Base-by-base conservation (phyloP, 78 protist genomes). In the Diacronema lutheri region DNA sequence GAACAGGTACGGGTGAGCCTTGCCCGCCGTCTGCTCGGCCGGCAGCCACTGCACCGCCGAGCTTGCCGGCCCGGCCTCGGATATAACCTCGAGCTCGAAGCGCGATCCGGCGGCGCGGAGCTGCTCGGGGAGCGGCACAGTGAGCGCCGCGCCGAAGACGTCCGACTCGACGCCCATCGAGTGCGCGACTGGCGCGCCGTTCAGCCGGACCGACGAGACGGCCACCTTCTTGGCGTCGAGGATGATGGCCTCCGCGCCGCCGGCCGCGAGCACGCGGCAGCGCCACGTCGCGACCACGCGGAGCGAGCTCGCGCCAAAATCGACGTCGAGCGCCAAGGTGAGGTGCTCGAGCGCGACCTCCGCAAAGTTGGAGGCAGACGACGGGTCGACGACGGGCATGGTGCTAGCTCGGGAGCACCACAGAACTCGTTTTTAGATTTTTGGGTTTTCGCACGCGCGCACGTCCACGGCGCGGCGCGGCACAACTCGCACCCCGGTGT, bases 1-100 rank as follows among this genome's bases (percentile, higher is more conserved):
- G 81, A 89, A 89, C 19, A 84, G 0, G 73, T 40, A 89, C 16
- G 92, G 92, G 56, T 77, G 40, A 80, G 76, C 31, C 85, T 84
- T 77, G 25, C 92, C 91, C 35, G 87, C 86, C 20, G 89, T 86
- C 56, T 61, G 79, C 50, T 4, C 71, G 20, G 68, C 29, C 46
- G 72, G 69, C 74, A 86, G 64, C 89, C 89, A 86, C 78, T 77
- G 84, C 56, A 74, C 16, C 55, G 77, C 85, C 5, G 71, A 44
- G 25, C 68, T 37, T 9, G 4, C 33, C 23, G 72, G 72, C 26
- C 46, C 16, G n/a, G 85, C 58, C 35, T 0, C 23, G 57, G 57
- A 81, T 5, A 9, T 4, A 33, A 79, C 6, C 60, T 6, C 25
- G 58, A 72, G 16, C 44, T 23, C 16, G 6, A 38, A 56, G 26